Evolutionary conservation across 495 filamentous ascomycete species (phyloP).

Genomic region (Podospora australis): DNA sequence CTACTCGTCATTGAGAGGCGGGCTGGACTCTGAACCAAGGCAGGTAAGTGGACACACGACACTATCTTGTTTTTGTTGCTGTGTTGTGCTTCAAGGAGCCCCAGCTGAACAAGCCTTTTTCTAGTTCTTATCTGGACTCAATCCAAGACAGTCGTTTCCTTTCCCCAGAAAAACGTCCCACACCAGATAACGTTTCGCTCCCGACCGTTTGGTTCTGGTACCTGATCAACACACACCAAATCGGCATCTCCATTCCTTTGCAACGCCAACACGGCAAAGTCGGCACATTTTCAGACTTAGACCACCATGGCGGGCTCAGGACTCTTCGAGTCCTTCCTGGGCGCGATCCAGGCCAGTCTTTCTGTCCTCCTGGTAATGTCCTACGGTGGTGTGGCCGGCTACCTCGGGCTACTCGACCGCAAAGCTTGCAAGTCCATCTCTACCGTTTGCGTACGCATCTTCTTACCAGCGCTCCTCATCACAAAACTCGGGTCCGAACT

Average conservation of each 20-base stretch:
- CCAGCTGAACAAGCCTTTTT: background rate
- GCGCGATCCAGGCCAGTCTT: conserved; percentile 62
- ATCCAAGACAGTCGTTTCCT: too few relatives aligned
- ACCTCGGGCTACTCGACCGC: conserved; percentile 51
- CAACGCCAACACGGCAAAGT: too few relatives aligned
- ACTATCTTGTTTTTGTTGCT: too few relatives aligned
- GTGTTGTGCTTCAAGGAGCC: background rate
- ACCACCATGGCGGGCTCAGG: conserved; percentile 17
- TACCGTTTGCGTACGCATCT: conserved; percentile 58
- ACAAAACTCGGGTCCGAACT: conserved; percentile 62
- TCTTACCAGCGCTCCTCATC: conserved; percentile 65
- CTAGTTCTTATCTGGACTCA: background rate
- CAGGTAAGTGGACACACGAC: background rate
- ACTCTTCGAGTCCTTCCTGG: conserved; percentile 52
- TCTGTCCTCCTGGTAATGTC: conserved; percentile 64
- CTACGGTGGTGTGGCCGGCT: conserved; percentile 55
- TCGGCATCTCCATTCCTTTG: background rate
- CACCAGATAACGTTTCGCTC: background rate
- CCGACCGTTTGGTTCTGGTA: background rate
- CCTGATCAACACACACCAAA: background rate
- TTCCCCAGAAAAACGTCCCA: too few relatives aligned
- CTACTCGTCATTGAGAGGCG: background rate
- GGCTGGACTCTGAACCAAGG: background rate
- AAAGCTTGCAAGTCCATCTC: conserved; percentile 56
- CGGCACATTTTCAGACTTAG: background rate